These are phyloP conservation scores for Amylocarpus encephaloides DNA, from an alignment of 2,329 filamentous ascomycete species.

Conservation along the genomic window DNA sequence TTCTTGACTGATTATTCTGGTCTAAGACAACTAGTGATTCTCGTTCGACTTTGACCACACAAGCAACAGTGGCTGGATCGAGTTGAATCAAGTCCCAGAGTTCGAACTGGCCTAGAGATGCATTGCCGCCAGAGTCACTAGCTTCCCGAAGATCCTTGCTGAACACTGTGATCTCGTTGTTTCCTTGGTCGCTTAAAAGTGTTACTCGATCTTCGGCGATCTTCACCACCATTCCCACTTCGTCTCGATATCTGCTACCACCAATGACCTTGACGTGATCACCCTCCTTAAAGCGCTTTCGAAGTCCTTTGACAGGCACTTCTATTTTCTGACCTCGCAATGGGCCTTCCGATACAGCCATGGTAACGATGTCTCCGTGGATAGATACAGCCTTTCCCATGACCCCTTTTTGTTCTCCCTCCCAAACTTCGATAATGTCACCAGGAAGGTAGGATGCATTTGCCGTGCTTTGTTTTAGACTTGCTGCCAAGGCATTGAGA, in stretches of 20 bases:
- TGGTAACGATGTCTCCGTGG: constrained; percentile 84
- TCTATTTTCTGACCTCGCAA: constrained; percentile 80
- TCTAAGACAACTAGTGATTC: constrained; percentile 87
- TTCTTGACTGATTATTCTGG: constrained; percentile 77
- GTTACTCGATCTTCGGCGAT: constrained; percentile 91
- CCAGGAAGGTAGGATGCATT: constrained; percentile 84
- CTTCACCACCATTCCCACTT: constrained; percentile 94
- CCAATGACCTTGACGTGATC: constrained; percentile 99
- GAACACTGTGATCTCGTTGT: constrained; percentile 93
- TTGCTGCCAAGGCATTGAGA: constrained; percentile 82
- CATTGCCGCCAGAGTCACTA: constrained; percentile 81
- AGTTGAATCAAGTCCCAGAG: constrained; percentile 92
- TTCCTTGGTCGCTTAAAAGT: constrained; percentile 84
- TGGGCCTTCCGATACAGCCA: constrained; percentile 77
- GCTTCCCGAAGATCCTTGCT: constrained; percentile 94
- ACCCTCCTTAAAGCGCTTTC: constrained; percentile 87
- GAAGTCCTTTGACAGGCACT: constrained; percentile 83
- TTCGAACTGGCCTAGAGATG: constrained; percentile 79
- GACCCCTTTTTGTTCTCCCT: constrained; percentile 90
- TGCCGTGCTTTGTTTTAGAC: constrained; percentile 75
- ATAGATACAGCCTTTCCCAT: constrained; percentile 80
- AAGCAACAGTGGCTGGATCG: constrained; percentile 85
- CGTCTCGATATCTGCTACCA: constrained; percentile 86
- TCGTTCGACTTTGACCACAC: constrained; percentile 89
- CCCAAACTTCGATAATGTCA: constrained; percentile 93